Evolutionary conservation across 192 early-diverging fungal species (phyloP).

Genomic region (Phlyctochytrium planicorne): DNA sequence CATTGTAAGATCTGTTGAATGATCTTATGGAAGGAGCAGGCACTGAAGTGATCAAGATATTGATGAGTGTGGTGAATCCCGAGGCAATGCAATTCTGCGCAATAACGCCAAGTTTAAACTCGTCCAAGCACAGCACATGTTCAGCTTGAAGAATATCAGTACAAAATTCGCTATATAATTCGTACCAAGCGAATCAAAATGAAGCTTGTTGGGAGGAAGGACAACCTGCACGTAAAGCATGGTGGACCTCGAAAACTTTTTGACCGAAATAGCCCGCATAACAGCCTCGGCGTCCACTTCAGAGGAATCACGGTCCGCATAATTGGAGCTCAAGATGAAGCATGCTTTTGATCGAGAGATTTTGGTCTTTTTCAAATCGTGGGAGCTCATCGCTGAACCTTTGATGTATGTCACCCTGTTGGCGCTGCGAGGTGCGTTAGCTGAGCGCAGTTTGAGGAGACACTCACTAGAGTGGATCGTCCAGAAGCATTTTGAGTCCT

Average conservation of each 20-base stretch:
- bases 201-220: constrained; percentile 68
- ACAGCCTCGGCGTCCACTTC: constrained; percentile 69
- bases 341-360: constrained; percentile 54
- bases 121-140: constrained; percentile 69
- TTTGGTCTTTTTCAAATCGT: constrained; percentile 49
- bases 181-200: constrained; percentile 50
- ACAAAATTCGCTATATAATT: background rate
- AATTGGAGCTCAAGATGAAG: constrained; percentile 61
- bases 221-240: constrained; percentile 58
- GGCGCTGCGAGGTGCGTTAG: constrained; percentile 15
- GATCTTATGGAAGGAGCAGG: constrained; percentile 36
- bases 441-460: background rate
- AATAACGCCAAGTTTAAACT: constrained; percentile 67
- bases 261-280: constrained; percentile 69
- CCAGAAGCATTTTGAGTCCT: constrained; percentile 34
- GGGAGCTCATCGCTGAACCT: constrained; percentile 65
- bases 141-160: constrained; percentile 40
- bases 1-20: constrained; percentile 38
- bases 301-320: constrained; percentile 37
- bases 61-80: constrained; percentile 67
- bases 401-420: constrained; percentile 70
- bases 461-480: constrained; percentile 59
- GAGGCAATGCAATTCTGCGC: constrained; percentile 70
- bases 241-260: constrained; percentile 54
- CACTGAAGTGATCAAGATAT: constrained; percentile 65